A percentile compares a stretch with the other conserved stretches of the same genome.
phyloP scores from a whole-genome alignment of 176 grass and related monocot genomes.

The Saccharum spontaneum region DNA sequence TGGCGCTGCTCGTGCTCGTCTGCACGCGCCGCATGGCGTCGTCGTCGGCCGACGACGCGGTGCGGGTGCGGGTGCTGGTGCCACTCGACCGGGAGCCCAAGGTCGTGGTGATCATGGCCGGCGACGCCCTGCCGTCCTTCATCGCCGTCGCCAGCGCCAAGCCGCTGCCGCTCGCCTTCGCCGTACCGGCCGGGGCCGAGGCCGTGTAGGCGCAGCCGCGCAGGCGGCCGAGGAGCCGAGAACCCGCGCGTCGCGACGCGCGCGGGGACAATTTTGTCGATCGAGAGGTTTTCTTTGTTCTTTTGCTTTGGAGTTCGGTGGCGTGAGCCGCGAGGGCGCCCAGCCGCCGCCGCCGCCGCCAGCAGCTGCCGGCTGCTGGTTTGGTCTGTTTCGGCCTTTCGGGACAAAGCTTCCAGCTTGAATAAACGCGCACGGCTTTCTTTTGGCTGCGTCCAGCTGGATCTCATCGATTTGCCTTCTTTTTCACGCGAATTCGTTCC shows the following conservation, averaged over 20 bases:
- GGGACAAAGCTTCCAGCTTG: background rate
- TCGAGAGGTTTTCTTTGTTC: background rate
- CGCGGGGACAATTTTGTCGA: slow-evolving; percentile 38
- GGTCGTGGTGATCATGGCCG: slow-evolving; percentile 49
- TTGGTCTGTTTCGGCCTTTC: background rate
- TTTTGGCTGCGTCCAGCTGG: background rate
- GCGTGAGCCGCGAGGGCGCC: background rate
- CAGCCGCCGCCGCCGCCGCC: background rate
- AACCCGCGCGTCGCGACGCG: background rate
- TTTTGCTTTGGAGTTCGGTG: background rate
- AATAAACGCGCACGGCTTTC: slow-evolving; percentile 2
- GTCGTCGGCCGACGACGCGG: background rate
- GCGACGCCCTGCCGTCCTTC: slow-evolving; percentile 36
- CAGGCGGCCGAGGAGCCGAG: background rate
- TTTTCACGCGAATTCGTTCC: background rate
- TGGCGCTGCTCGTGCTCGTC: slow-evolving; percentile 45
- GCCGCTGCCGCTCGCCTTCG: background rate
- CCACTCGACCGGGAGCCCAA: slow-evolving; percentile 48
- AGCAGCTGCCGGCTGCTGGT: background rate
- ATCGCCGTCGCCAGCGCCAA: slow-evolving; percentile 43
- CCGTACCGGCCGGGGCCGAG: background rate
- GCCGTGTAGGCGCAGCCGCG: background rate
- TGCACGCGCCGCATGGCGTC: slow-evolving; percentile 29
- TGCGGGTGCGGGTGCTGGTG: background rate
- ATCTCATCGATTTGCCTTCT: background rate